A percentile compares a stretch with the other conserved stretches of the same genome.
phyloP scores from a whole-genome alignment of 306 rosid genomes.

The Dalbergia cochinchinensis region DNA sequence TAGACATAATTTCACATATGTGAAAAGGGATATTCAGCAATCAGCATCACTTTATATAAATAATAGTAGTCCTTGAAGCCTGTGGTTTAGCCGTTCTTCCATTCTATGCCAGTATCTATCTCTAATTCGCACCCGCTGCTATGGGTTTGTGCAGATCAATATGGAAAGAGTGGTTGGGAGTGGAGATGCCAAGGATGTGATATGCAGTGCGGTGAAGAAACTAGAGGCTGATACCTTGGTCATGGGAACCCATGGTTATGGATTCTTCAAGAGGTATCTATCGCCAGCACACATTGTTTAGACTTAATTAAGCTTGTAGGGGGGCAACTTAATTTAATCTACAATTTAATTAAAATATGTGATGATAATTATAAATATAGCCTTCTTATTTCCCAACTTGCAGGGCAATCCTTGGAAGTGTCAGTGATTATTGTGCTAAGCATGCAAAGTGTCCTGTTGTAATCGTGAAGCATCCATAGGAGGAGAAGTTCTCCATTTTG shows the following conservation, averaged over 20 bases:
- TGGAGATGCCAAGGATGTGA: conserved; percentile 81
- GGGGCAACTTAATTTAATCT: not conserved
- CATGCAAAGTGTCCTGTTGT: conserved; percentile 79
- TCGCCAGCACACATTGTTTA: not conserved
- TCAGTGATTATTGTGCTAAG: conserved; percentile 76
- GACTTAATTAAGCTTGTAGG: not conserved
- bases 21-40: too few relatives aligned
- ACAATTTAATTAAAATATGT: not conserved
- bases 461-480: conserved; percentile 65
- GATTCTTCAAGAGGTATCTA: conserved; percentile 75
- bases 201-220: conserved; percentile 68
- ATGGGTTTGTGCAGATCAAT: conserved; percentile 52
- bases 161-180: conserved; percentile 66
- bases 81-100: not conserved
- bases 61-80: not conserved
- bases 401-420: conserved; percentile 88
- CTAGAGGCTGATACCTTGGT: conserved; percentile 75
- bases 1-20: too few relatives aligned
- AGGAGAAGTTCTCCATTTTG: not conserved
- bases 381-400: conserved; percentile 16
- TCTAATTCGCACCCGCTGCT: not conserved
- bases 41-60: too few relatives aligned
- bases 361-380: conserved; percentile 1
- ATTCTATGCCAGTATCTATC: not conserved
- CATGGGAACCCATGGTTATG: conserved; percentile 87